Evolutionary conservation across 805 yeast genomes (phyloP).

Genomic region (Soucietia sequanensis): DNA sequence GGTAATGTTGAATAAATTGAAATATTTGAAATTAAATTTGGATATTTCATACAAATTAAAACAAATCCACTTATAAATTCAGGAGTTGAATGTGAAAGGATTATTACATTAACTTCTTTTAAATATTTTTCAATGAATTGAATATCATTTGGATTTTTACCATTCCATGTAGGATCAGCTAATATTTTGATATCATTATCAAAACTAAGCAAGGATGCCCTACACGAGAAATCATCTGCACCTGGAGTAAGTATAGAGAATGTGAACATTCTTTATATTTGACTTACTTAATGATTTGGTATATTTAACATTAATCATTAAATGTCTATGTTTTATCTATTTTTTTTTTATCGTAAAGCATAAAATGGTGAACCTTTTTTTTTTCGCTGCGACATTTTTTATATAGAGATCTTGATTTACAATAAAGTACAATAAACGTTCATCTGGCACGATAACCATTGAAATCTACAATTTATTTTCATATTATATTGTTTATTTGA

Average conservation of each 20-base stretch:
- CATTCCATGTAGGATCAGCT: constrained; percentile 79
- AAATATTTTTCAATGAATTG: constrained; percentile 33
- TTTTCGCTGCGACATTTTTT: no score
- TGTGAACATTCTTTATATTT: no score
- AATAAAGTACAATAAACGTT: no score
- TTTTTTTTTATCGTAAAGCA: no score
- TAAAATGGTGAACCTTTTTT: no score
- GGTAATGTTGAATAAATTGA: constrained; percentile 91
- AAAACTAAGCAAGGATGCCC: constrained; percentile 55
- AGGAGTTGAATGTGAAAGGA: constrained; percentile 85
- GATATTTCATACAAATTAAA: constrained; percentile 56
- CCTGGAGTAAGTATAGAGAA: constrained; percentile 33
- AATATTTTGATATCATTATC: constrained; percentile 54
- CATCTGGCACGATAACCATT: no score
- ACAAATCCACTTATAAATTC: constrained; percentile 81
- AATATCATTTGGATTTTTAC: constrained; percentile 34
- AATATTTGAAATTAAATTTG: constrained; percentile 54
- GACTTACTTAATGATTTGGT: no score
- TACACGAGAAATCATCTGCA: constrained; percentile 25
- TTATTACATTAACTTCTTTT: constrained; percentile 57
- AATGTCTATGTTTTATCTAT: no score
- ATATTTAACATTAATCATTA: no score
- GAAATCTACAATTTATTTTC: no score
- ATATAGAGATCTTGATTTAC: no score
- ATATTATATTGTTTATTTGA: no score